Evolutionary conservation across 495 filamentous ascomycete genomes (phyloP), one percentile per base, ranked within the genome.

Genomic region (Neurospora sp.): DNA sequence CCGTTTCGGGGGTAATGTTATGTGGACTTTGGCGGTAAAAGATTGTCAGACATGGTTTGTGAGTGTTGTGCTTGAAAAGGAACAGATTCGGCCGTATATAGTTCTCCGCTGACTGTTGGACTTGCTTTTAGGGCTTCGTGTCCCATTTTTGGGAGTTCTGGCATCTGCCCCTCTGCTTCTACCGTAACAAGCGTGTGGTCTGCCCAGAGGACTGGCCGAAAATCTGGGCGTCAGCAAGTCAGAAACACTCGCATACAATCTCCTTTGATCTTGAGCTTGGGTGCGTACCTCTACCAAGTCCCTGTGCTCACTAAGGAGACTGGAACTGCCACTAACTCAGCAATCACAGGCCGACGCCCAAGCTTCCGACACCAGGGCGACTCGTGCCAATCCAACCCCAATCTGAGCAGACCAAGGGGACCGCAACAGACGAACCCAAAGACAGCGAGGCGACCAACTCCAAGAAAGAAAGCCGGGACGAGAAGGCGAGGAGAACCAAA

Each of bases 31-130:
- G 38, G 61, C 78, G 5, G 72, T 79, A 4, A 72, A 79, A 6
- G 71, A 80, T 14, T 83, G 82, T 61, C 45, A 74, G 38, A 80
- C 75, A 31, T 83, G 82, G 82, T 78, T 83, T 78, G 82, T 83
- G 72, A 74, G 80, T 73, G 39, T 70, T 38, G 4, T 12, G 35
- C 20, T 65, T 10, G 31, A 1, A 61, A 3, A 31, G 27, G 27
- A 31, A 31, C 27, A 31, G 27, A 31, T 31, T 31, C 27, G 27
- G 0, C 27, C 27, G 27, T 31, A 0, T 0, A 31, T 31, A 31
- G 27, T 31, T 31, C 27, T 31, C 27, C 27, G 31, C 39, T 72
- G 59, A 75, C 45, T n/a, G 4, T 53, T 9, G 70, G n/a, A 69
- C 12, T 65, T 16, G 1, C 18, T 4, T 1, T 3, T 18, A 80